These are phyloP conservation scores for Termitomyces sp. DNA, from an alignment of 768 basidiomycete genomes.

Conservation along the genomic window DNA sequence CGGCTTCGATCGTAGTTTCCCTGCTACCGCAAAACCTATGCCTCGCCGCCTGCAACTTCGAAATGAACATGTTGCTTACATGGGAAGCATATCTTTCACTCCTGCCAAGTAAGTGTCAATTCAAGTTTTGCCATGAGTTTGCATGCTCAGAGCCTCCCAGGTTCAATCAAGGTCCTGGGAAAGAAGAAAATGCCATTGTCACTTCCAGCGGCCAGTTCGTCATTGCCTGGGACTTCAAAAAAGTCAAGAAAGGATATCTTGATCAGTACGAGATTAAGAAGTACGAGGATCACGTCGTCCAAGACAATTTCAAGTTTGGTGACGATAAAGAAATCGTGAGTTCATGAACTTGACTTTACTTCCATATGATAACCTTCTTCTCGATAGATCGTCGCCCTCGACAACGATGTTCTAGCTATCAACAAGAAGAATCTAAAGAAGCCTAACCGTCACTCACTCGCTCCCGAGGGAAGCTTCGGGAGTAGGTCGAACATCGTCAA, in stretches of 20 bases:
- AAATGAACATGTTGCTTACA: constrained; percentile 90
- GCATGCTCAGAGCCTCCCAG: constrained; percentile 30
- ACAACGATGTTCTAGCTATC: constrained; percentile 88
- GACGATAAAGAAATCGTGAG: constrained; percentile 88
- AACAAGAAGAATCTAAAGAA: constrained; percentile 91
- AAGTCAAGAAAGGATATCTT: constrained; percentile 87
- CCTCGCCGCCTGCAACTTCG: constrained; percentile 84
- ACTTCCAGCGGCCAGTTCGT: constrained; percentile 91
- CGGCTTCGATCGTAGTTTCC: constrained; percentile 95
- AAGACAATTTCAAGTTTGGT: constrained; percentile 97
- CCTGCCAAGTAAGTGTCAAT: constrained; percentile 70
- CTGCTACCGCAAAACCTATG: constrained; percentile 87
- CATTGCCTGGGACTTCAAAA: constrained; percentile 95
- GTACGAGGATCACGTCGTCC: constrained; percentile 91
- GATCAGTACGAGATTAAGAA: constrained; percentile 97
- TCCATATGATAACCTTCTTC: constrained; percentile 8
- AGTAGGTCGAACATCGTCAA: constrained; percentile 67
- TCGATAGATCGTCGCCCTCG: constrained; percentile 82
- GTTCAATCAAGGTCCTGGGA: constrained; percentile 87
- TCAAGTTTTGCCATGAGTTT: not conserved
- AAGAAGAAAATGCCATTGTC: constrained; percentile 91
- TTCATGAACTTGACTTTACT: not conserved
- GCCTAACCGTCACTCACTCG: constrained; percentile 72
- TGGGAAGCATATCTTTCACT: constrained; percentile 86
- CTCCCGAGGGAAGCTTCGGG: constrained; percentile 32